These are phyloP conservation scores for Aspergillus sp. DNA, from an alignment of 2,329 filamentous ascomycete species.

Conservation along the genomic window DNA sequence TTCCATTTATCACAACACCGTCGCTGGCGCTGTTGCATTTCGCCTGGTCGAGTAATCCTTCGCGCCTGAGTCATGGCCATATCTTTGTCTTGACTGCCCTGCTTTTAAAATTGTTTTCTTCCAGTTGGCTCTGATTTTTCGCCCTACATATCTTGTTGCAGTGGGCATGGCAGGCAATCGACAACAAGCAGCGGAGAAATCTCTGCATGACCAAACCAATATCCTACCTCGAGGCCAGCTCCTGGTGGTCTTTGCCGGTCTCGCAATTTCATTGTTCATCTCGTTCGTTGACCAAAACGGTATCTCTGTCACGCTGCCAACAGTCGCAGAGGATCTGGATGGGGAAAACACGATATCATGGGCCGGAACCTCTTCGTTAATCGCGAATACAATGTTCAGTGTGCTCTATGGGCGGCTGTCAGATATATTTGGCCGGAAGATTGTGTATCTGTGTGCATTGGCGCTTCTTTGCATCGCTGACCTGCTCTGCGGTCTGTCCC, in stretches of 20 bases:
- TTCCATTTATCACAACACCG: not conserved
- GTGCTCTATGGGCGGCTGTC: slow-evolving; percentile 64
- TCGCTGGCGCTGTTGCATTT: not conserved
- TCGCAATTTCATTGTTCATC: slow-evolving; percentile 56
- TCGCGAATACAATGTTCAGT: slow-evolving; percentile 65
- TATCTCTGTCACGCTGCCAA: slow-evolving; percentile 41
- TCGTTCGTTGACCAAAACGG: slow-evolving; percentile 60
- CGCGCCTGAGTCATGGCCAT: not conserved
- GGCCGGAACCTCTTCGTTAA: slow-evolving; percentile 69
- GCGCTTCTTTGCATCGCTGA: slow-evolving; percentile 57
- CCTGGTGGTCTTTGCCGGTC: slow-evolving; percentile 50
- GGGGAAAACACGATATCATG: slow-evolving; percentile 59
- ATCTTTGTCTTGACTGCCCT: not conserved
- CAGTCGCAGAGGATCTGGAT: slow-evolving; percentile 47
- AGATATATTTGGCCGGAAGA: slow-evolving; percentile 62
- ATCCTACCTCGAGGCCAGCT: slow-evolving; percentile 53
- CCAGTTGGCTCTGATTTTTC: not conserved
- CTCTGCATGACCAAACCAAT: slow-evolving; percentile 58
- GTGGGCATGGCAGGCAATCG: slow-evolving; percentile 19
- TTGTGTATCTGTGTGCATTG: slow-evolving; percentile 56
- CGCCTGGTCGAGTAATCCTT: not conserved
- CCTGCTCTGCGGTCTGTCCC: slow-evolving; percentile 59
- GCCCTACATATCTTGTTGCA: not conserved
- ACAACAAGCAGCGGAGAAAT: slow-evolving; percentile 44
- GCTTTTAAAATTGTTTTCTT: not conserved